Base-by-base conservation (phyloP, 805 yeast species). In the Komagataella populi region DNA sequence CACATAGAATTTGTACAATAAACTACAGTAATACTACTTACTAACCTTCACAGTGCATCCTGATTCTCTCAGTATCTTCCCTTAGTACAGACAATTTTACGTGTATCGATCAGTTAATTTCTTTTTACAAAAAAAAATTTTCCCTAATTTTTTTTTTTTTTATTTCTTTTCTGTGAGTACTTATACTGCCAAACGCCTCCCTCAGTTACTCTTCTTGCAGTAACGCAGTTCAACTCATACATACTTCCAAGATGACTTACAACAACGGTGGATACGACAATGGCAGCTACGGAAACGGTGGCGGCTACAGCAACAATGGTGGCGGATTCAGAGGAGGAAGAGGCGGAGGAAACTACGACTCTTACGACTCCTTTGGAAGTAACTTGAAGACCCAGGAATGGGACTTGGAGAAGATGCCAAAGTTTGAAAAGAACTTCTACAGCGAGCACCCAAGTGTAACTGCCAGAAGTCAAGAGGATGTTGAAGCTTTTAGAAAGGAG, bases 351-450 rank as follows among this genome's bases (percentile, higher is more conserved):
- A 73, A 70, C 53, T 64, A 72, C 59, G 64, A 65, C 48, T 57
- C 58, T 44, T 53, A 65, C 56, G 49, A 50, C 20, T 22, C 22
- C 23, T 68, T 78, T 39, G 84, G 84, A 58, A 69, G 69, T 53
- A 73, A 74, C 61, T 72, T 88, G 62, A 69, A 74, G 56, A 78
- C 80, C 57, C 97, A 90, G 61, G 80, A 84, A 56, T 93, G 93
- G 87, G 93, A 87, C 67, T 58, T 78, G 51, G 83, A 77, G 54
- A 67, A 80, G 45, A 72, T 93, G 63, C 95, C 96, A 60, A 81
- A 81, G 64, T 93, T 93, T 65, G 96, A 90, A 70, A 93, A 93
- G 75, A 88, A 93, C 70, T 93, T 93, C 66, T 93, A 93, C 73
- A 74, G 74, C 56, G 99, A 93, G 74, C 83, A 84, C 64, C 86